These are phyloP conservation scores for Letharia columbiana DNA, from an alignment of 495 filamentous ascomycete species.

Conservation along the genomic window DNA sequence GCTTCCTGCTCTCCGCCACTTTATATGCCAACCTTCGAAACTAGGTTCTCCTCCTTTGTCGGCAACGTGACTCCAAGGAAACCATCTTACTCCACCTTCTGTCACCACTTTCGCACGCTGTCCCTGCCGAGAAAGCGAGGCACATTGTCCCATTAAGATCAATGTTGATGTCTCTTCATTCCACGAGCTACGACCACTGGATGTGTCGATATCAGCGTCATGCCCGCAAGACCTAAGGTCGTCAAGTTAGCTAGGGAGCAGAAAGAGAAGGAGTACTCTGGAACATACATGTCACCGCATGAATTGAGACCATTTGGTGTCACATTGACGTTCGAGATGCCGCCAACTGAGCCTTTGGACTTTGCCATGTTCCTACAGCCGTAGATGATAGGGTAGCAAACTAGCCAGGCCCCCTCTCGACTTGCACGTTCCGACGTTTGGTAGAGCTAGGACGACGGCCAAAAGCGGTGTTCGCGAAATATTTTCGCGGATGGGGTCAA, in stretches of 20 bases:
- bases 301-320: background rate
- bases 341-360: background rate
- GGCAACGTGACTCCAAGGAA: background rate
- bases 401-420: background rate
- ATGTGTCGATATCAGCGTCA: background rate
- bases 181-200: background rate
- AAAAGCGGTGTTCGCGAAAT: background rate
- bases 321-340: background rate
- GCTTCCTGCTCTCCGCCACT: background rate
- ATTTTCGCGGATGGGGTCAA: no score
- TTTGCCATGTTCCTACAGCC: background rate
- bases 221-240: background rate
- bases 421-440: background rate
- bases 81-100: background rate
- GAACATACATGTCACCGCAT: background rate
- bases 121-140: background rate
- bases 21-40: background rate
- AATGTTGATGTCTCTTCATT: background rate
- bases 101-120: background rate
- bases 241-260: background rate
- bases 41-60: background rate
- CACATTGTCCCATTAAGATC: background rate
- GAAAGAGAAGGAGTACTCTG: background rate
- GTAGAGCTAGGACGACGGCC: background rate
- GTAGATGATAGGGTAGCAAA: background rate